Percentiles rank a stretch among this genome's conserved stretches.
These are phyloP conservation scores for Acanthamoeba sp. DNA, from an alignment of 208 protist genomes.

Conservation along the genomic window DNA sequence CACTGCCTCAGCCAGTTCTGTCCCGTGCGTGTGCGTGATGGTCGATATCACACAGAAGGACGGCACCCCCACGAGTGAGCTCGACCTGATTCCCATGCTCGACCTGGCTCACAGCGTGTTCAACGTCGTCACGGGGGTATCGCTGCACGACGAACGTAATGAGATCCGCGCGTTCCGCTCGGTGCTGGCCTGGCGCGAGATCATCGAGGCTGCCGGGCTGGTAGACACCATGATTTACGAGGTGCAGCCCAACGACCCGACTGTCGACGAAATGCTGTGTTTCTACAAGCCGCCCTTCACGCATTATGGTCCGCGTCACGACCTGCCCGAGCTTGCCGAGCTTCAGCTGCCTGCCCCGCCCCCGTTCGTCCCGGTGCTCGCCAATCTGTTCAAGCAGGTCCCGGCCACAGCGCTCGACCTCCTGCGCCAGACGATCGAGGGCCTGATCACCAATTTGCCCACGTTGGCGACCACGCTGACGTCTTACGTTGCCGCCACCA, in stretches of 20 bases:
- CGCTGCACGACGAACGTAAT: constrained; percentile 35
- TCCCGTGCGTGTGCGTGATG: too few species aligned
- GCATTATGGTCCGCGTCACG: too few species aligned
- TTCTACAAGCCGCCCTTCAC: constrained; percentile 81
- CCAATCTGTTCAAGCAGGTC: constrained; percentile 41
- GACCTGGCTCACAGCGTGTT: constrained; percentile 86
- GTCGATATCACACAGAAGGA: too few species aligned
- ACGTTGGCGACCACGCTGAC: not conserved
- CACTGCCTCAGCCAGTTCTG: too few species aligned
- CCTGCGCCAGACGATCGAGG: constrained; percentile 40
- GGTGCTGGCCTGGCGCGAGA: constrained; percentile 79
- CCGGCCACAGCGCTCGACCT: not conserved
- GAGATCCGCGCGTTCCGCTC: constrained; percentile 85
- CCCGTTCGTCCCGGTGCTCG: not conserved
- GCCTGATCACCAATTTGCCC: constrained; percentile 34
- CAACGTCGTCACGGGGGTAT: constrained; percentile 85
- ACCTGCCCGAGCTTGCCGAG: not conserved
- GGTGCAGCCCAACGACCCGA: constrained; percentile 83
- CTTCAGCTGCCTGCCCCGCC: not conserved
- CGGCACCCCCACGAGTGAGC: not conserved
- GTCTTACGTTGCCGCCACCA: not conserved
- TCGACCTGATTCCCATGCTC: constrained; percentile 80
- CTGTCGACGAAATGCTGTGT: constrained; percentile 84
- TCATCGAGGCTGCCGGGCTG: constrained; percentile 80
- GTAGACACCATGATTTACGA: constrained; percentile 83